Evolutionary conservation across 352 stramenopile genomes (phyloP).

Genomic region (Pythium vanterpoolii): DNA sequence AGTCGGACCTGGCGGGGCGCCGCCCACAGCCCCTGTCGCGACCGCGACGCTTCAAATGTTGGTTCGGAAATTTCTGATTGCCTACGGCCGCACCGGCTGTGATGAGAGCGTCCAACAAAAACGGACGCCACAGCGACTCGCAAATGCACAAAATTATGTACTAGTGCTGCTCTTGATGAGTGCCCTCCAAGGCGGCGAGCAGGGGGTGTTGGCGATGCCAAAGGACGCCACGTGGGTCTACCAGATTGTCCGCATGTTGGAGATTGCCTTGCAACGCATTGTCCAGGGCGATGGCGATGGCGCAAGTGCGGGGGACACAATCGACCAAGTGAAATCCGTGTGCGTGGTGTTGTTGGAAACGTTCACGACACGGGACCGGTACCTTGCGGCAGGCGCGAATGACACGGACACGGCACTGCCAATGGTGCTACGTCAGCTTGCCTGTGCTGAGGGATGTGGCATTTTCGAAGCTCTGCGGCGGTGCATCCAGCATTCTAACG

Average conservation of each 20-base stretch:
- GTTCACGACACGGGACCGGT: conserved; percentile 33
- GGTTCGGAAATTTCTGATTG: conserved; percentile 49
- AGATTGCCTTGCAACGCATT: conserved; percentile 36
- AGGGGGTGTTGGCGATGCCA: conserved; percentile 26
- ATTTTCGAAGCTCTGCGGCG: conserved; percentile 19
- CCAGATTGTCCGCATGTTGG: conserved; percentile 36
- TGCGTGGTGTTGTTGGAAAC: conserved; percentile 53
- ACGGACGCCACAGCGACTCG: conserved; percentile 22
- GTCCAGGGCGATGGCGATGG: conserved; percentile 16
- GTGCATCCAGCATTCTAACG: neutral
- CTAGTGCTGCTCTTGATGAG: conserved; percentile 61
- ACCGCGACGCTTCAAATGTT: conserved; percentile 26
- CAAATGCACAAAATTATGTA: conserved; percentile 55
- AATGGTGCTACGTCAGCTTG: conserved; percentile 30
- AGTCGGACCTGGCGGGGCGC: conserved; percentile 32
- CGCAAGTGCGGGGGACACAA: too few species aligned
- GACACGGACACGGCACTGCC: conserved; percentile 17
- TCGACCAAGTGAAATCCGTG: conserved; percentile 31
- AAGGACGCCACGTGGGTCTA: conserved; percentile 39
- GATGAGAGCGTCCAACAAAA: conserved; percentile 6
- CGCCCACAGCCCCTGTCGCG: conserved; percentile 24
- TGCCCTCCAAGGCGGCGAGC: conserved; percentile 29
- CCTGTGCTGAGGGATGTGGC: conserved; percentile 12
- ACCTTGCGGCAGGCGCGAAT: conserved; percentile 10
- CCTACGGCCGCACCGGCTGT: conserved; percentile 15